Evolutionary conservation across 1,284 basidiomycete species (phyloP), one percentile per base, ranked within the genome.

Genomic region (Grifola frondosa): DNA sequence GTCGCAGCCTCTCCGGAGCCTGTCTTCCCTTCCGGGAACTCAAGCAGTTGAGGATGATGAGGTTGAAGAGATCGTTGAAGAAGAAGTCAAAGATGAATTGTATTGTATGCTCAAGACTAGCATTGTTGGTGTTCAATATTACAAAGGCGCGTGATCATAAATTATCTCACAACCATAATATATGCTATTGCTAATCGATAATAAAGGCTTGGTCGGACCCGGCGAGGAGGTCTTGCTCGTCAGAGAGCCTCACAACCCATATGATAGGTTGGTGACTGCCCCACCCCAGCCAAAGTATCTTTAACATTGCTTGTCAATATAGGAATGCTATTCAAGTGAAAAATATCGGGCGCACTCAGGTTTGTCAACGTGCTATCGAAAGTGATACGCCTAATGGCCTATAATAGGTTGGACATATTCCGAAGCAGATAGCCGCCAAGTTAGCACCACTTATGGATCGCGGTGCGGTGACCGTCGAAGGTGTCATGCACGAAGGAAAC

Each of bases 81-180:
- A 69, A 32, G 80, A 88, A 34, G 57, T 56, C 6, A 63, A 46
- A 12, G 84, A 87, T 44, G 84, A 92, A 63, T 64, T 89, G 16
- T 88, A 84, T 57, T 76, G 80, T 37, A 71, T 68, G 10, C 46
- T 81, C 56, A 66, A 64, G 9, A 77, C 84, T 0, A 81, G 76
- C 36, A 79, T 91, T 12, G 91, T 92, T 0, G 90, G 90, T 0
- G 70, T 92, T 10, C 88, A 90, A 58, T 89, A 93, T 59, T 93
- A 93, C 57, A 70, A 70, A 58, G 86, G 86, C 80, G 37, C 49
- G 12, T 38, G 11, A 17, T 5, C 24, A 34, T 22, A 10, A 7
- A 17, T 6, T 35, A 24, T n/a, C n/a, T n/a, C n/a, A n/a, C n/a
- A n/a, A n/a, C n/a, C n/a, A n/a, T n/a, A n/a, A n/a, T n/a, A n/a